Conservation (phyloP, 306 rosid genomes). For the Rosa persica region DNA sequence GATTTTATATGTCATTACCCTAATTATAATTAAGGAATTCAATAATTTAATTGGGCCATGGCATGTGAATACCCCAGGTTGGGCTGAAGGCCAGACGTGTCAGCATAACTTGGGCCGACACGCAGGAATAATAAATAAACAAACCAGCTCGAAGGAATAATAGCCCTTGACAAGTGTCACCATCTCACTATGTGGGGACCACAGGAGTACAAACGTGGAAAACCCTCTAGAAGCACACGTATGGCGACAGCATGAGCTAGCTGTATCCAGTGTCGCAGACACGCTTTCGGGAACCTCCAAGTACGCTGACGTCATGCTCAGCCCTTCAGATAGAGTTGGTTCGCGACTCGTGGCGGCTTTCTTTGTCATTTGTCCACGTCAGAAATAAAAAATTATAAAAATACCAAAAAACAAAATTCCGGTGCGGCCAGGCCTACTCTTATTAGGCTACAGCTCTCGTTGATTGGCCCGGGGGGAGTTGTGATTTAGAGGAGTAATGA, state of each 20-base stretch:
- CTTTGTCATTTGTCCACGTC: neutral
- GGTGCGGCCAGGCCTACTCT: neutral
- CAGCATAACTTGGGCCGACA: neutral
- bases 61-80: too few species aligned
- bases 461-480: neutral
- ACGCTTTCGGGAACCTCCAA: neutral
- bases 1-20: too few species aligned
- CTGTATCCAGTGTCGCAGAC: constrained; percentile 31
- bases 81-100: too few species aligned
- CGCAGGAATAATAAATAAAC: neutral
- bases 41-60: too few species aligned
- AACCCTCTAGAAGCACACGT: constrained; percentile 36
- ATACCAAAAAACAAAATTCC: neutral
- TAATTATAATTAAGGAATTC: too few species aligned
- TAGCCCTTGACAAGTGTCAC: neutral
- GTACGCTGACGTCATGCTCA: constrained; percentile 29
- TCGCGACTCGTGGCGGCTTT: constrained; percentile 8
- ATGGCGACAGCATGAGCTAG: constrained; percentile 32
- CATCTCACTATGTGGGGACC: neutral
- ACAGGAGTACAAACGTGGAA: neutral
- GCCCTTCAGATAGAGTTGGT: neutral
- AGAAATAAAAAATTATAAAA: neutral
- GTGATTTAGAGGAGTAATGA: neutral
- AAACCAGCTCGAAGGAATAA: neutral
- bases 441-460: neutral